Evolutionary conservation across 1,284 basidiomycete species (phyloP).

Genomic region (Lignosus rhinocerotis): DNA sequence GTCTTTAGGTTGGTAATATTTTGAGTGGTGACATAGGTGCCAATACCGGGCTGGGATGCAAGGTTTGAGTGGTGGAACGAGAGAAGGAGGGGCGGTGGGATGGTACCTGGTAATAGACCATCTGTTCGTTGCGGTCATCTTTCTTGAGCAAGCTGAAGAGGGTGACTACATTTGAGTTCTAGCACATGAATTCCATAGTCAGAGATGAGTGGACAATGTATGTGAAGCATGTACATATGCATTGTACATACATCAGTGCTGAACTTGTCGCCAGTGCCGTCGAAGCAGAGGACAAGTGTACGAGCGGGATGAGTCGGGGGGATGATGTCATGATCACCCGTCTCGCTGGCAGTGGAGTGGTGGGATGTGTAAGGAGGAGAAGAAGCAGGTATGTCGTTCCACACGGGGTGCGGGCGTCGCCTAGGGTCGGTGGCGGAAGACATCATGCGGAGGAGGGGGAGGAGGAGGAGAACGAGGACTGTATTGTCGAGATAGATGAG

Average conservation of each 20-base stretch:
- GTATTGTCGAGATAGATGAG: neutral
- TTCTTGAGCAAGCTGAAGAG: constrained; percentile 58
- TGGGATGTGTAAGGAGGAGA: neutral
- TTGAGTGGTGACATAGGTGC: constrained; percentile 48
- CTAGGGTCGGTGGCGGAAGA: neutral
- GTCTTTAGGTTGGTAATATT: constrained; percentile 43
- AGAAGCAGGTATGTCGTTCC: constrained; percentile 1
- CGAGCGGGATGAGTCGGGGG: constrained; percentile 33
- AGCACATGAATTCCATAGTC: constrained; percentile 10
- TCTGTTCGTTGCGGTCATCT: constrained; percentile 47
- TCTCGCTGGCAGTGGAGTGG: constrained; percentile 15
- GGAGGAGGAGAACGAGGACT: neutral
- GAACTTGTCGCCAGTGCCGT: constrained; percentile 60
- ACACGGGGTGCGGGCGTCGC: constrained; percentile 1
- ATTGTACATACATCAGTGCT: constrained; percentile 46
- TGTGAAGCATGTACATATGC: too few relatives aligned
- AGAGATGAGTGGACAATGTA: neutral
- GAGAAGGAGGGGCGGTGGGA: neutral
- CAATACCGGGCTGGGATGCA: constrained; percentile 48
- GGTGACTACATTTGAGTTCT: constrained; percentile 64
- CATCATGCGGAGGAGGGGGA: neutral
- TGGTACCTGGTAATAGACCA: constrained; percentile 63
- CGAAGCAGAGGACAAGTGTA: constrained; percentile 57
- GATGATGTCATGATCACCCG: constrained; percentile 27
- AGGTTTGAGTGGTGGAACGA: too few relatives aligned